phyloP scores from a whole-genome alignment of 106 monocot species.

The Phalaenopsis aphrodite region DNA sequence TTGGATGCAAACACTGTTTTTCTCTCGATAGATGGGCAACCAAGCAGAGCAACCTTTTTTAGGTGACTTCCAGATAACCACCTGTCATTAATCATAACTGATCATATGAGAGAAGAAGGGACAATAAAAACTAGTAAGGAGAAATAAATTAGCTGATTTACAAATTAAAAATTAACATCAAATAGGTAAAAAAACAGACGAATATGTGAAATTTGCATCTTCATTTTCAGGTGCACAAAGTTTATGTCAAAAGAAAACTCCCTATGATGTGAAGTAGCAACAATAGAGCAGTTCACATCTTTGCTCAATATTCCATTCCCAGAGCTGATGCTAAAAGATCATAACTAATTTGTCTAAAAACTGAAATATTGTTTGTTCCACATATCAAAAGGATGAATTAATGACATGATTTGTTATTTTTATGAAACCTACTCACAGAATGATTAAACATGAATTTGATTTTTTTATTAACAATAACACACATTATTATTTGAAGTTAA shows the following conservation, averaged over 20 bases:
- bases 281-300: background rate
- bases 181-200: background rate
- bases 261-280: background rate
- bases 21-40: slow-evolving; percentile 61
- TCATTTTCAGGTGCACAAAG: background rate
- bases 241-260: background rate
- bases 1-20: slow-evolving; percentile 72
- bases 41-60: slow-evolving; percentile 59
- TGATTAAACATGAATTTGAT: too few species aligned
- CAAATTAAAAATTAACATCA: background rate
- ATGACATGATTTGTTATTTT: too few species aligned
- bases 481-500: too few species aligned
- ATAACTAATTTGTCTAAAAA: background rate
- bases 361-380: background rate
- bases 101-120: background rate
- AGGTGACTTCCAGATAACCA: slow-evolving; percentile 71
- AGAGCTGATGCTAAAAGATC: background rate
- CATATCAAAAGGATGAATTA: too few species aligned
- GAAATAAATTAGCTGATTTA: background rate
- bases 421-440: too few species aligned
- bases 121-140: background rate
- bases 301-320: too few species aligned
- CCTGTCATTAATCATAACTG: slow-evolving; percentile 18
- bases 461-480: too few species aligned
- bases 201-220: background rate